These are phyloP conservation scores for Begonia loranthoides DNA, from an alignment of 306 rosid species.

Conservation along the genomic window DNA sequence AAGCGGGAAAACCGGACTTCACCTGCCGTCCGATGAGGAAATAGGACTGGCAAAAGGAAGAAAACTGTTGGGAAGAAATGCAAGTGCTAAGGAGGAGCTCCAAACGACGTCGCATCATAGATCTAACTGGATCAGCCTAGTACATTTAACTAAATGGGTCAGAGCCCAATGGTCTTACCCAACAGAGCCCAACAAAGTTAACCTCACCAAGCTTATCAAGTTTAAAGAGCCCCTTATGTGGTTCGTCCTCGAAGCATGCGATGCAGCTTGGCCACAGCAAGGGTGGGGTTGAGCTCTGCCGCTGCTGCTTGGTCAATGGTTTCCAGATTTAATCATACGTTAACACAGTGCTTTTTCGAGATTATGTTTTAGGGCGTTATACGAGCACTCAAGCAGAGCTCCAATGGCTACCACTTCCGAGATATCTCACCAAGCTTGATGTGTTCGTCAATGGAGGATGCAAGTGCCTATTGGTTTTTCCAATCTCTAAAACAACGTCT, in stretches of 20 bases:
- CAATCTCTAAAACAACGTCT: conserved; percentile 68
- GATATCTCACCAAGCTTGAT: conserved; percentile 13
- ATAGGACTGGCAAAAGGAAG: too few relatives aligned
- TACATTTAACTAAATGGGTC: too few relatives aligned
- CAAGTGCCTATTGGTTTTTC: conserved; percentile 59
- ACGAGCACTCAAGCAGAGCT: conserved; percentile 54
- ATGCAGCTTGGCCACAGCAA: conserved; percentile 81
- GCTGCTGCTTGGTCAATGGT: conserved; percentile 48
- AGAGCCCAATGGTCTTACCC: too few relatives aligned
- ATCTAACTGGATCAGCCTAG: too few relatives aligned
- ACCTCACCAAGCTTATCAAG: too few relatives aligned
- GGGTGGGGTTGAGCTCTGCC: conserved; percentile 83
- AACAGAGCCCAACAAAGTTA: too few relatives aligned
- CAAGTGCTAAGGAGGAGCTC: too few relatives aligned
- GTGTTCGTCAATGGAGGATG: conserved; percentile 19
- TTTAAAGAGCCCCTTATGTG: too few relatives aligned
- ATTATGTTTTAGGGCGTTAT: conserved; percentile 45
- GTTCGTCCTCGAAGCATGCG: conserved; percentile 66
- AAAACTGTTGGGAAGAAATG: too few relatives aligned
- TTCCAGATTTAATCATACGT: too few relatives aligned
- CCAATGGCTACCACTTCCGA: conserved; percentile 43
- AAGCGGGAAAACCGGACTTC: conserved; percentile 46
- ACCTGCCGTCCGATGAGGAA: conserved; percentile 15
- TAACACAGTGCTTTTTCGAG: neutral
- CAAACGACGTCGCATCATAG: too few relatives aligned